phyloP scores from a whole-genome alignment of 768 basidiomycete species.

The Pleurotus salmoneostramineus region DNA sequence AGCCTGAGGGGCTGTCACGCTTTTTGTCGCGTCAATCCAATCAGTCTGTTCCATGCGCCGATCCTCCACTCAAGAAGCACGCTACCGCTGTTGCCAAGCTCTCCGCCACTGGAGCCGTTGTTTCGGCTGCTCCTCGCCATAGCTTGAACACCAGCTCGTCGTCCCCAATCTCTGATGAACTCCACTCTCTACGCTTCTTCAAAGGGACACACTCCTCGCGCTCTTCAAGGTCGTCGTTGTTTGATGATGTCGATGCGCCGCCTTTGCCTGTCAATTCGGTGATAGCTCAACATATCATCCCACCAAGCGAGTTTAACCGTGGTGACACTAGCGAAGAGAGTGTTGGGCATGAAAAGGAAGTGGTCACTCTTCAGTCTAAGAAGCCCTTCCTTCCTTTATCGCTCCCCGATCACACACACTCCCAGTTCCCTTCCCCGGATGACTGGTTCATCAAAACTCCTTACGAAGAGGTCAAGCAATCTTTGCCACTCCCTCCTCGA shows the following conservation, averaged over 20 bases:
- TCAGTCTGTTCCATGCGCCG: slow-evolving; percentile 12
- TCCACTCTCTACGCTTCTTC: slow-evolving; percentile 52
- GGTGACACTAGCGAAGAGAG: slow-evolving; percentile 8
- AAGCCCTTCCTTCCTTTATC: not conserved
- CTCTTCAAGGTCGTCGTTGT: slow-evolving; percentile 55
- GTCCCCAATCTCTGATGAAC: slow-evolving; percentile 58
- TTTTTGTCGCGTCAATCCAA: slow-evolving; percentile 20
- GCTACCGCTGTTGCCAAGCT: slow-evolving; percentile 10
- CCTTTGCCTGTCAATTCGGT: slow-evolving; percentile 29
- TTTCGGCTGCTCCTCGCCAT: slow-evolving; percentile 22
- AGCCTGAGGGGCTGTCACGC: slow-evolving; percentile 13
- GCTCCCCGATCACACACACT: not conserved
- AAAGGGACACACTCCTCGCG: slow-evolving; percentile 34
- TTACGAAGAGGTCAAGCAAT: slow-evolving; percentile 24
- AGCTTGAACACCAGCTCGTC: slow-evolving; percentile 55
- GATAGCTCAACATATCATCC: slow-evolving; percentile 45
- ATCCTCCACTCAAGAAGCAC: slow-evolving; percentile 11
- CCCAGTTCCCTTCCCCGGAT: slow-evolving; percentile 7
- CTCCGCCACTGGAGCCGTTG: not conserved
- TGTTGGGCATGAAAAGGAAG: not conserved
- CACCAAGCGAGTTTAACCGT: slow-evolving; percentile 53
- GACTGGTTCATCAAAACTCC: slow-evolving; percentile 19
- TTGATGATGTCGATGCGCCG: slow-evolving; percentile 34
- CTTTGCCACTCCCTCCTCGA: slow-evolving; percentile 35
- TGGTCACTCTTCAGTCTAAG: not conserved